Base-by-base conservation (phyloP, 2,329 filamentous ascomycete genomes). In the Davidsoniella eucalypti region DNA sequence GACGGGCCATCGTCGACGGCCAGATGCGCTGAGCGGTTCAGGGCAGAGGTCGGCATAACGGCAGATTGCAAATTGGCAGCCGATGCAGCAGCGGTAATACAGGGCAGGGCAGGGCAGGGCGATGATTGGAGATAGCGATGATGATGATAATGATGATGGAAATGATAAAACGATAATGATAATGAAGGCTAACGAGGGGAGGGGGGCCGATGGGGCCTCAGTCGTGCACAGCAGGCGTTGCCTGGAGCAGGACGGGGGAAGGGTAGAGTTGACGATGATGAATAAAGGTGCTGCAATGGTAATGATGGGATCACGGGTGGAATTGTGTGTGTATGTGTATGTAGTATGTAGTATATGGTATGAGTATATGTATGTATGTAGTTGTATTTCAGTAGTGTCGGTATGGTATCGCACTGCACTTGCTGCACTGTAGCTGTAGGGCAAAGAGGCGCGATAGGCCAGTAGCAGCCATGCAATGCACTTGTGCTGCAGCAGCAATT, bases 1-100 rank as follows among this genome's bases (percentile, higher is more conserved):
- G 67, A 61, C 54, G 65, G 62, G 60, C 67, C 70, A 70, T 84
- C 78, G 61, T 84, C 79, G 59, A 53, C 51, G 29, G 38, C 37
- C 43, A 53, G 37, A 47, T 53, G 43, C 29, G 47, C 10, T 39
- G 47, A 33, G 39, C 51, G 47, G 25, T 29, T 41, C 44, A 53
- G 29, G 37, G 42, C 43, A 40, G 47, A 41, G 23, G 43, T 43
- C 10, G 29, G 47, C 47, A 45, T 49, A 36, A 25, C 26, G 18
- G 51, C 26, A 39, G 21, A 45, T 36, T 17, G 36, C 26, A 39
- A 18, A 45, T 36, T 12, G 36, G 29, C 42, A 45, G 25, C 38
- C 10, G 33, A 43, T 43, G 40, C 17, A 17, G 18, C 39, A 41
- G 16, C 16, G 39, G 16, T 16, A 9, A 18, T 18, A 18, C n/a